A percentile compares a stretch with the other conserved stretches of the same genome.
Evolutionary conservation across 2,329 filamentous ascomycete genomes (phyloP).

Genomic region (Fusarium liriodendri): DNA sequence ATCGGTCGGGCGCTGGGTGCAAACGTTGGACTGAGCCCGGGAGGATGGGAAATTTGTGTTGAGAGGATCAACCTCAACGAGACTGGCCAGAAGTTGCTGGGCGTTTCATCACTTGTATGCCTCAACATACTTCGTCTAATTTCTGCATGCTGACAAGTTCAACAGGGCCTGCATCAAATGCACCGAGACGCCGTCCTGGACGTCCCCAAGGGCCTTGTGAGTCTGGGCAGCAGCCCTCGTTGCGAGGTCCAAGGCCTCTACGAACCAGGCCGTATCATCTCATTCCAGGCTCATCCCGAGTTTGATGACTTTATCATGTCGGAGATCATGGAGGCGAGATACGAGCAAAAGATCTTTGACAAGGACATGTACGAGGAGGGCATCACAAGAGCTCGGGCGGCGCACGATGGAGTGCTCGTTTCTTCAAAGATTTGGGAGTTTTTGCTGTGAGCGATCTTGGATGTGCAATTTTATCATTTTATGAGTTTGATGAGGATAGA

Average conservation of each 20-base stretch:
- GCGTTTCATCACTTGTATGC: constrained; percentile 42
- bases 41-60: constrained; percentile 57
- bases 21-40: constrained; percentile 50
- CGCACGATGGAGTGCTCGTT: constrained; percentile 45
- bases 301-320: constrained; percentile 53
- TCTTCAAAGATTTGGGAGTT: constrained; percentile 45
- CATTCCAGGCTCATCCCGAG: constrained; percentile 58
- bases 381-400: constrained; percentile 39
- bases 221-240: constrained; percentile 51
- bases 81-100: constrained; percentile 51
- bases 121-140: rapidly evolving
- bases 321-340: constrained; percentile 44
- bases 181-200: constrained; percentile 56
- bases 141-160: neutral
- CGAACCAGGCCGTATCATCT: constrained; percentile 48
- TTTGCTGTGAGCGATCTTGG: constrained; percentile 15
- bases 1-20: constrained; percentile 54
- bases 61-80: constrained; percentile 51
- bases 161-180: constrained; percentile 55
- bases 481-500: neutral
- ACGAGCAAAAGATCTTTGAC: constrained; percentile 41
- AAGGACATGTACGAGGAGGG: constrained; percentile 44
- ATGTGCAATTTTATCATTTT: no score
- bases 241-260: constrained; percentile 57
- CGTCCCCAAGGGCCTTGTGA: constrained; percentile 50